phyloP scores from a whole-genome alignment of 176 grass and related monocot genomes.

The Rhipidocladum racemiflorum region DNA sequence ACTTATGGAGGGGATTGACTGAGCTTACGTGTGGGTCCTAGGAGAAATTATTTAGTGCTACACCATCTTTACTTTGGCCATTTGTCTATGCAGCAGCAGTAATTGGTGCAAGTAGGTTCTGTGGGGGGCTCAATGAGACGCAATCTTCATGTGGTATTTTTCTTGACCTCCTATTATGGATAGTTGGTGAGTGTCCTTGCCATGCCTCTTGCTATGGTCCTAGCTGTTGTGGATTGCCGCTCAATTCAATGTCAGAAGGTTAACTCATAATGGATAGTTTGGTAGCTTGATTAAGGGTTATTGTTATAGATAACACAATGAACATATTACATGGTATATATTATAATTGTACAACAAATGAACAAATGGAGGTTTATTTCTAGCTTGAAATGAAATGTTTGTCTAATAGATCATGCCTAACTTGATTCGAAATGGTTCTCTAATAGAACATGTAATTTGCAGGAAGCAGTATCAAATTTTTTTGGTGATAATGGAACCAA shows the following conservation, averaged over 20 bases:
- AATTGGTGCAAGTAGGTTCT: slow-evolving; percentile 22
- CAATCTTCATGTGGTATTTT: slow-evolving; percentile 27
- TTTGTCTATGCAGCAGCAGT: background rate
- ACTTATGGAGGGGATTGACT: slow-evolving; percentile 24
- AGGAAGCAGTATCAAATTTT: no score
- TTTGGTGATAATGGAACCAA: no score
- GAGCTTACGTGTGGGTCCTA: background rate
- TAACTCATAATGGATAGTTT: background rate
- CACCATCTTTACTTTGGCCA: slow-evolving; percentile 34
- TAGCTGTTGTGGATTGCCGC: background rate
- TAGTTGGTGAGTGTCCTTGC: slow-evolving; percentile 27
- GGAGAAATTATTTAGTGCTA: slow-evolving; percentile 32
- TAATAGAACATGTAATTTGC: no score
- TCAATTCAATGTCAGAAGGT: slow-evolving; percentile 7
- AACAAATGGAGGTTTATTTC: no score
- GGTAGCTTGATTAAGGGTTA: no score
- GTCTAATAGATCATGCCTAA: no score
- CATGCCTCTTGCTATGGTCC: slow-evolving; percentile 41
- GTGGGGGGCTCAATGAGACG: slow-evolving; percentile 15
- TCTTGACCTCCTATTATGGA: slow-evolving; percentile 9
- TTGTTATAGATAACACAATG: no score
- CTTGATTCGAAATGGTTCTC: no score
- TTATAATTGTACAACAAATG: no score
- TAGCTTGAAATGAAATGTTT: no score
- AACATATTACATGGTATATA: no score